Evolutionary conservation across 1,139 yeast species (phyloP).

Genomic region (Kluyveromyces sp.): DNA sequence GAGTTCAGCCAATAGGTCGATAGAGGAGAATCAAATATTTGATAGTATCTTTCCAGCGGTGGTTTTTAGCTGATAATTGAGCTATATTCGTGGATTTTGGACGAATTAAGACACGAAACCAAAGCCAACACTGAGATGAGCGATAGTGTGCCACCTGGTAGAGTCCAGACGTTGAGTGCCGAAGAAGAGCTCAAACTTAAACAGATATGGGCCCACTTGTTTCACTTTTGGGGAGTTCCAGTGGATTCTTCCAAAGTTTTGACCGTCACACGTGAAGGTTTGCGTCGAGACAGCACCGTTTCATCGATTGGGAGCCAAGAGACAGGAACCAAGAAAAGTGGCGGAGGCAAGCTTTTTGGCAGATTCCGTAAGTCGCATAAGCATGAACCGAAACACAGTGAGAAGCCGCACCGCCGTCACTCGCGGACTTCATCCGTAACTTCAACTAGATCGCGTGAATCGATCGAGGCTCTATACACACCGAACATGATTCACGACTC

Average conservation of each 20-base stretch:
- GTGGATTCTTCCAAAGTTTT: conserved; percentile 35
- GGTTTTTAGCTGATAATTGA: neutral
- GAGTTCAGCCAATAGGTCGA: neutral
- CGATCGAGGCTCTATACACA: conserved; percentile 26
- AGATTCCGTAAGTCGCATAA: conserved; percentile 5
- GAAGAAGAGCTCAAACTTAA: conserved; percentile 64
- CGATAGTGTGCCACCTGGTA: conserved; percentile 37
- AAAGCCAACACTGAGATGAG: neutral
- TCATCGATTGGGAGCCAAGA: conserved; percentile 15
- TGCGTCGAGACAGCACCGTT: conserved; percentile 15
- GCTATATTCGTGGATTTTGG: neutral
- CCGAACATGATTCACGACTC: conserved; percentile 32
- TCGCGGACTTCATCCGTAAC: conserved; percentile 15
- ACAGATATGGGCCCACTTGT: conserved; percentile 65
- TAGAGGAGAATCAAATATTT: neutral
- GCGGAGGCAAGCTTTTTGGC: conserved; percentile 18
- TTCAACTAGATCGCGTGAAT: conserved; percentile 26
- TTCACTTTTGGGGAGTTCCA: conserved; percentile 55
- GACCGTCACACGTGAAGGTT: conserved; percentile 17
- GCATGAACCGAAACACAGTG: conserved; percentile 11
- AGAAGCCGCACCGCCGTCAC: conserved; percentile 6
- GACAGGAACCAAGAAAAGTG: conserved; percentile 17
- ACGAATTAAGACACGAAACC: neutral
- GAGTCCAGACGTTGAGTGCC: conserved; percentile 50
- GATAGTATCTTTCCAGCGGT: too few species aligned